These are phyloP conservation scores for Lachnellula cervina DNA, from an alignment of 2,329 filamentous ascomycete species.

Conservation along the genomic window DNA sequence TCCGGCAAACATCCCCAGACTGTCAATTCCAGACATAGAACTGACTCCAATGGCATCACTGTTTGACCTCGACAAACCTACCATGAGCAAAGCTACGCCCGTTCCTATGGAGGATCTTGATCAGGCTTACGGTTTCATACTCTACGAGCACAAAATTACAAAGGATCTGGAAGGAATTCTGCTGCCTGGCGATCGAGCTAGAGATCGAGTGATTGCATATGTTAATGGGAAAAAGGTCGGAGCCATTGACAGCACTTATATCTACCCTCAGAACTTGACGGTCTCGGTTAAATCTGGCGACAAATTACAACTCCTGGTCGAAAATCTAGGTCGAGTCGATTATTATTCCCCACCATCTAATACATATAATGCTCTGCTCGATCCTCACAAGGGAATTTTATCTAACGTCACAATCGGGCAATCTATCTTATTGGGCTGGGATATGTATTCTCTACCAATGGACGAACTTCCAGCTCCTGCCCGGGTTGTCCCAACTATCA, in stretches of 20 bases:
- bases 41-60: slow-evolving; percentile 35
- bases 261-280: slow-evolving; percentile 34
- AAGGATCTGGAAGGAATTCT: slow-evolving; percentile 31
- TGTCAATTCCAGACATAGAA: slow-evolving; percentile 34
- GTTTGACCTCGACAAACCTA: slow-evolving; percentile 34
- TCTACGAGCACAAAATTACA: slow-evolving; percentile 38
- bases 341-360: slow-evolving; percentile 23
- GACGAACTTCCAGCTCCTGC: slow-evolving; percentile 20
- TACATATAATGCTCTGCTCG: slow-evolving; percentile 31
- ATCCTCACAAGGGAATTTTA: slow-evolving; percentile 44
- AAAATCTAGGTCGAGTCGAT: slow-evolving; percentile 48
- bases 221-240: slow-evolving; percentile 39
- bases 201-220: slow-evolving; percentile 45
- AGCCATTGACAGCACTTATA: slow-evolving; percentile 44
- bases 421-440: slow-evolving; percentile 34
- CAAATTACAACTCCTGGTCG: slow-evolving; percentile 40
- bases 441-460: slow-evolving; percentile 37
- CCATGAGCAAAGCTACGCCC: slow-evolving; percentile 27
- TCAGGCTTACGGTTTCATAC: slow-evolving; percentile 40
- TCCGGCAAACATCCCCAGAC: slow-evolving; percentile 30
- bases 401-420: slow-evolving; percentile 39
- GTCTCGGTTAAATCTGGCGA: slow-evolving; percentile 37
- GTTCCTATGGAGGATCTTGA: slow-evolving; percentile 42
- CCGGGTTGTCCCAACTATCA: background rate
- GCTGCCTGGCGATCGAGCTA: slow-evolving; percentile 38